phyloP scores from a whole-genome alignment of 208 protist genomes.

The Leishmania aethiopica region DNA sequence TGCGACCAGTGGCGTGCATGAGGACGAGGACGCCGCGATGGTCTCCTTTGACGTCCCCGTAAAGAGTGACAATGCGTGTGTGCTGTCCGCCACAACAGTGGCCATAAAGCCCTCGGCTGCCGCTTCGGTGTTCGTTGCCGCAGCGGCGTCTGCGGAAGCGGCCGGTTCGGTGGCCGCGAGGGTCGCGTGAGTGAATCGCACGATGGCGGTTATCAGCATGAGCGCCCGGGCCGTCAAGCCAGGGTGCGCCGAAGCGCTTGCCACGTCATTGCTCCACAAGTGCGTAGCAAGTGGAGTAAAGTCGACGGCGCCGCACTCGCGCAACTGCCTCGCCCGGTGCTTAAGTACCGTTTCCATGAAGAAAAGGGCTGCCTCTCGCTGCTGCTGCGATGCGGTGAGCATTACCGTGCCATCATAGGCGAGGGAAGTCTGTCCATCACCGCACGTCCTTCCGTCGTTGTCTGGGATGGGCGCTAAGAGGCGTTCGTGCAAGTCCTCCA shows the following conservation, averaged over 20 bases:
- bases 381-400: slow-evolving; percentile 17
- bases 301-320: slow-evolving; percentile 38
- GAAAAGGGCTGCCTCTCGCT: slow-evolving; percentile 58
- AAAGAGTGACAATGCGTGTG: slow-evolving; percentile 7
- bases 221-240: slow-evolving; percentile 49
- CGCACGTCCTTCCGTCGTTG: not conserved
- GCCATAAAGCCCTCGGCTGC: slow-evolving; percentile 5
- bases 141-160: not conserved
- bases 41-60: slow-evolving; percentile 1
- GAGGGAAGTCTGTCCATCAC: not conserved
- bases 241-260: slow-evolving; percentile 18
- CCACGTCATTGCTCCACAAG: slow-evolving; percentile 38
- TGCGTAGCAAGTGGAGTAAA: slow-evolving; percentile 37
- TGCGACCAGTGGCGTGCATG: slow-evolving; percentile 44
- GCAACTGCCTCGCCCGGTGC: slow-evolving; percentile 26
- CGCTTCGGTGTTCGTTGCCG: not conserved
- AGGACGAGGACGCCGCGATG: slow-evolving; percentile 16
- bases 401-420: not conserved
- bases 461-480: slow-evolving; percentile 20
- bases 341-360: slow-evolving; percentile 46
- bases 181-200: slow-evolving; percentile 25
- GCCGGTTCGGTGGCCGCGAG: not conserved
- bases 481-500: slow-evolving; percentile 38
- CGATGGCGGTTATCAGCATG: slow-evolving; percentile 34
- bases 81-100: slow-evolving; percentile 9